Conservation (phyloP, 768 basidiomycete species). For the Hericium erinaceus region DNA sequence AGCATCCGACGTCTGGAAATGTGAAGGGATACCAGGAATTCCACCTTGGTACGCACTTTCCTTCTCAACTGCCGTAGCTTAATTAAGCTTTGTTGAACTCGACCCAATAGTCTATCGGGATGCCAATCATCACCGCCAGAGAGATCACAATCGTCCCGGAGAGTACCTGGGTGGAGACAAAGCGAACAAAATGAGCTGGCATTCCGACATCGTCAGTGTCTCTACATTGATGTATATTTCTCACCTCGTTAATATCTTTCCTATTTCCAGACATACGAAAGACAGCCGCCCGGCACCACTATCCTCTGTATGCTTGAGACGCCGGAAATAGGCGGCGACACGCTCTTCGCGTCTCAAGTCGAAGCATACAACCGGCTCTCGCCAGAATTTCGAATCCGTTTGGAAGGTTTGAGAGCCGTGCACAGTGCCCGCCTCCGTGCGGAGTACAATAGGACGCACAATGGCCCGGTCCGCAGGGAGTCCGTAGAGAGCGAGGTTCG, state of each 20-base stretch:
- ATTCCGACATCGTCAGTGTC: constrained; percentile 53
- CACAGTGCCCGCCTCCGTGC: constrained; percentile 46
- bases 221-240: neutral
- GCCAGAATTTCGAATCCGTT: constrained; percentile 43
- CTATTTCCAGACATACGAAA: constrained; percentile 47
- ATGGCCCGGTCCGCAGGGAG: constrained; percentile 5
- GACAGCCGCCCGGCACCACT: constrained; percentile 70
- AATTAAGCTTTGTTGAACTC: neutral
- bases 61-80: neutral
- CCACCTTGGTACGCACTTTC: constrained; percentile 33
- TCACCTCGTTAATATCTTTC: neutral
- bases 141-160: neutral
- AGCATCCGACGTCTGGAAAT: constrained; percentile 35
- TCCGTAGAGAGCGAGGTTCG: constrained; percentile 4
- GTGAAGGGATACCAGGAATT: constrained; percentile 49
- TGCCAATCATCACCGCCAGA: constrained; percentile 26
- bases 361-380: constrained; percentile 54
- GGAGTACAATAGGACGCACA: neutral
- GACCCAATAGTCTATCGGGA: constrained; percentile 41
- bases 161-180: constrained; percentile 35
- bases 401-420: constrained; percentile 47
- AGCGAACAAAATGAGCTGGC: constrained; percentile 42
- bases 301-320: constrained; percentile 67
- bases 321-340: constrained; percentile 44
- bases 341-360: constrained; percentile 27